These are phyloP conservation scores for Diaporthe australafricana DNA, from an alignment of 2,329 filamentous ascomycete species.

Conservation along the genomic window DNA sequence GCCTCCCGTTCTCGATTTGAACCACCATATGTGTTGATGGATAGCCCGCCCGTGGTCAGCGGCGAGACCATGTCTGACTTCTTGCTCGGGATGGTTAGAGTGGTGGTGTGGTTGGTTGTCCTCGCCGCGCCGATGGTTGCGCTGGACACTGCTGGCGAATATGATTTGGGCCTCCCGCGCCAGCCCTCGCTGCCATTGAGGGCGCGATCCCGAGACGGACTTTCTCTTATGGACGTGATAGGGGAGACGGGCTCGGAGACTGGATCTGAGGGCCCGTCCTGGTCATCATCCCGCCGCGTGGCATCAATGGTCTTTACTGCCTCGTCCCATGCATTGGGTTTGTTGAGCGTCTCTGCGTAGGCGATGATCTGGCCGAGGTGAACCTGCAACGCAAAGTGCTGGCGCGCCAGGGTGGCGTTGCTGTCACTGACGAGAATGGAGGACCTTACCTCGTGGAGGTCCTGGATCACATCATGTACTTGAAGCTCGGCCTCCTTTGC, in stretches of 20 bases:
- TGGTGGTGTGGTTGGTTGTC: not conserved
- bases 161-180: slow-evolving; percentile 16
- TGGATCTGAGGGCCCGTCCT: not conserved
- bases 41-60: not conserved
- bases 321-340: slow-evolving; percentile 30
- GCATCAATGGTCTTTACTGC: slow-evolving; percentile 32
- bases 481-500: slow-evolving; percentile 23
- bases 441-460: slow-evolving; percentile 32
- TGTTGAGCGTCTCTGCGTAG: slow-evolving; percentile 27
- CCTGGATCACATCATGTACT: slow-evolving; percentile 26
- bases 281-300: not conserved
- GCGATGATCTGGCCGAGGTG: slow-evolving; percentile 36
- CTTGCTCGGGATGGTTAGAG: not conserved
- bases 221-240: slow-evolving; percentile 10
- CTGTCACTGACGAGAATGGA: slow-evolving; percentile 36
- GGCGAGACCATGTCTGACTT: not conserved
- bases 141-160: slow-evolving; percentile 20
- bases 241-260: slow-evolving; percentile 22
- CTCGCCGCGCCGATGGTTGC: slow-evolving; percentile 4
- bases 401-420: slow-evolving; percentile 34
- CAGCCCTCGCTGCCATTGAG: not conserved
- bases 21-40: slow-evolving; percentile 2
- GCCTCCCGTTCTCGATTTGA: not conserved
- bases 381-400: slow-evolving; percentile 37
- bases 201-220: not conserved